Evolutionary conservation across 345 rosid genomes (phyloP).

Genomic region (Bruguiera sexangula): DNA sequence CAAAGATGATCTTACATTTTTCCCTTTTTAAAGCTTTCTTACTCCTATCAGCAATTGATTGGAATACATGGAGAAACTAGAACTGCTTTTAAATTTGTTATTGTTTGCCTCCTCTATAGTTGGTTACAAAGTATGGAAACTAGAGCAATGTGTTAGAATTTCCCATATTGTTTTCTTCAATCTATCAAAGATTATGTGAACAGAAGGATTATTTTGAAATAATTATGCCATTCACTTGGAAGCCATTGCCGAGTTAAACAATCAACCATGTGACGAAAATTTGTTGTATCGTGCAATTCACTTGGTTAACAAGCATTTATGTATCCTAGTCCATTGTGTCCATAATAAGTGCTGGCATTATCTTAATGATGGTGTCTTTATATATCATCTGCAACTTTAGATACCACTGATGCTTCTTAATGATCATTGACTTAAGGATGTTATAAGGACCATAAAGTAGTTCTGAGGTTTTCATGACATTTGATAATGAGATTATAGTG

Average conservation of each 20-base stretch:
- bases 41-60: background rate
- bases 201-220: background rate
- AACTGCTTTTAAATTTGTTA: background rate
- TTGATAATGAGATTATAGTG: too few relatives aligned
- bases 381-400: background rate
- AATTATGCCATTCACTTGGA: too few relatives aligned
- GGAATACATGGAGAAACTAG: background rate
- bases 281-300: too few relatives aligned
- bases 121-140: background rate
- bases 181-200: background rate
- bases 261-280: too few relatives aligned
- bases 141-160: background rate
- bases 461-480: too few relatives aligned
- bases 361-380: background rate
- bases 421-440: background rate
- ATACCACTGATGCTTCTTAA: background rate
- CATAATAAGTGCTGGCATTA: background rate
- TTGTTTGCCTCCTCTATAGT: background rate
- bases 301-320: background rate
- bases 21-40: constrained; percentile 4
- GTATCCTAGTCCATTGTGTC: background rate
- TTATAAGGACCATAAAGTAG: too few relatives aligned
- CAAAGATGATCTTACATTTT: too few relatives aligned
- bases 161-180: background rate
- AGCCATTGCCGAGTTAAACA: too few relatives aligned